These are phyloP conservation scores for Populus nigra DNA, from an alignment of 345 rosid genomes.

Conservation along the genomic window DNA sequence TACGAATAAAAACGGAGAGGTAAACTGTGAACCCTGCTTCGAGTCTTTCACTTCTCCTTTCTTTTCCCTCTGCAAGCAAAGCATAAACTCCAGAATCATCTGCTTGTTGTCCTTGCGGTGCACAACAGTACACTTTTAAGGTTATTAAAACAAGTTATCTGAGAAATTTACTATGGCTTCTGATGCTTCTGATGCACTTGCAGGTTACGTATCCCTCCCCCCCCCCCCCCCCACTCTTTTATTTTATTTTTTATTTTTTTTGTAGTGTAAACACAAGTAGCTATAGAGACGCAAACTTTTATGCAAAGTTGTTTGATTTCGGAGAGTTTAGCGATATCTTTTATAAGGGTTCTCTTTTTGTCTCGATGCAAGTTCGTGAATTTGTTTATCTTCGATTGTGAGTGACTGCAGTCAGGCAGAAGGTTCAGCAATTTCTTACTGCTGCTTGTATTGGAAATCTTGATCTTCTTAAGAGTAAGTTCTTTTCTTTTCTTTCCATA, in stretches of 20 bases:
- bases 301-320: no score
- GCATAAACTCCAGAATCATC: neutral
- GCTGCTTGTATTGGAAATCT: slow-evolving; percentile 74
- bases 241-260: neutral
- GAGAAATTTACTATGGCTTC: slow-evolving; percentile 49
- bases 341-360: neutral
- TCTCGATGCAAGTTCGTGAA: neutral
- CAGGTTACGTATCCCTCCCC: slow-evolving; percentile 47
- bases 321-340: neutral
- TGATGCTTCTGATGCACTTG: slow-evolving; percentile 80
- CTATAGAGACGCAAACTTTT: neutral
- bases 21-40: neutral
- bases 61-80: neutral
- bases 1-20: neutral
- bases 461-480: slow-evolving; percentile 83
- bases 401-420: slow-evolving; percentile 55
- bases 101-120: neutral
- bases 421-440: slow-evolving; percentile 62
- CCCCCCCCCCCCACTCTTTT: slow-evolving; percentile 15
- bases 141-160: neutral
- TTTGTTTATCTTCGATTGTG: slow-evolving; percentile 8
- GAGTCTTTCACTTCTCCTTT: neutral
- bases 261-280: neutral
- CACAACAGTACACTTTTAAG: neutral
- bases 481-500: neutral